phyloP scores from a whole-genome alignment of 2,329 filamentous ascomycete genomes.

The Colletotrichum horii region DNA sequence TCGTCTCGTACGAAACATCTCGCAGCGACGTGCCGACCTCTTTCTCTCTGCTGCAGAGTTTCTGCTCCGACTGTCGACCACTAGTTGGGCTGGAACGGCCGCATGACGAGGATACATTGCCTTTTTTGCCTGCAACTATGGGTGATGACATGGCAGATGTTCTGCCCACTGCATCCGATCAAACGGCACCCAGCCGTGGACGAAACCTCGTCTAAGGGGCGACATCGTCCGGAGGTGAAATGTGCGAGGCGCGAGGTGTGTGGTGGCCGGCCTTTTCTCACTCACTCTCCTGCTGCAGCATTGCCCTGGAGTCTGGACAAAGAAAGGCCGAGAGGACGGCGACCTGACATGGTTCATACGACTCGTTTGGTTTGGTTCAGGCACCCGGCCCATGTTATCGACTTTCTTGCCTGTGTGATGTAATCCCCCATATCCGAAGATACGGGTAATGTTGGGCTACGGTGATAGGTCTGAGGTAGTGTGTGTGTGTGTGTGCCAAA shows the following conservation, averaged over 20 bases:
- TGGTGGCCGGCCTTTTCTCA: neutral
- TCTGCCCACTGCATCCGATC: slow-evolving; percentile 4
- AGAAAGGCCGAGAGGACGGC: neutral
- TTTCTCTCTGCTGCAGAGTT: neutral
- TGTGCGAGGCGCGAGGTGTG: neutral
- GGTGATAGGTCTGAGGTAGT: neutral
- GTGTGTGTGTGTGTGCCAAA: neutral
- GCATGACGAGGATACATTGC: neutral
- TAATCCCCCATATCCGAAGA: neutral
- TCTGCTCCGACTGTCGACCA: neutral
- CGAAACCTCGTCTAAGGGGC: neutral
- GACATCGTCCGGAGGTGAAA: neutral
- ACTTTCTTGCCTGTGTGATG: neutral
- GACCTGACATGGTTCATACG: neutral
- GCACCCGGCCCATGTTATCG: neutral
- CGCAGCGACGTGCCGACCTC: neutral
- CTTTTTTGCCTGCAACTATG: neutral
- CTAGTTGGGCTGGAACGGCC: neutral
- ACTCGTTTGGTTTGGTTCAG: neutral
- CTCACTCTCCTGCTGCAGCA: neutral
- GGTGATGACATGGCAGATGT: neutral
- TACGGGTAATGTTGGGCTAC: neutral
- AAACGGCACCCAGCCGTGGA: neutral
- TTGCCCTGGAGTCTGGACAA: neutral
- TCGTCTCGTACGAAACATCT: neutral